Base-by-base conservation (phyloP, 1,139 yeast genomes). In the Pichia sp. region DNA sequence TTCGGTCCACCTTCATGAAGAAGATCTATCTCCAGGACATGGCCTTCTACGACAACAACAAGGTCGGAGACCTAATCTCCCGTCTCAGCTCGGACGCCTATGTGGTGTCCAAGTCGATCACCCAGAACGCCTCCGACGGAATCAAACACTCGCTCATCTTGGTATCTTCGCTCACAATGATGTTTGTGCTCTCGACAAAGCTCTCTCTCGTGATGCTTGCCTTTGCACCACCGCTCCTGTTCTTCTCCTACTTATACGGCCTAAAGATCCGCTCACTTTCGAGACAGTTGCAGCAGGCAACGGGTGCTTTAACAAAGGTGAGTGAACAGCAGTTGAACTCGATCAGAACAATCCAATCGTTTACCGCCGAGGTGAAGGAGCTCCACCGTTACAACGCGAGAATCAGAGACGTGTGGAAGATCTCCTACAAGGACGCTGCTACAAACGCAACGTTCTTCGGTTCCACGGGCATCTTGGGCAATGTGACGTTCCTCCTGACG, bases 41-140 rank as follows among this genome's bases (percentile, higher is more conserved):
- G 52, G 93, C 87, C 66, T 93, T 93, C 66, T 93, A 87, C 65
- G 98, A 93, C 65, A 83, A 87, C 19, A 91, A 95, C 56, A 85
- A 93, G 64, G 95, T 91, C 1, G 99, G 98, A 42, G 99, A 93
- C 66, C 74, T 93, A 64, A 89, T 93, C 47, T 88, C 96, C 5
- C 74, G 98, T 56, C 72, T 93, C 40, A 83, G 96, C 23, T 83
- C 88, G 43, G 99, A 93, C 66, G 91, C 97, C 1, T 91, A 87
- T 64, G 85, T 93, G 44, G 96, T 93, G 16, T 82, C 96, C 8
- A 79, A 87, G 59, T 83, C 96, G 1, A 79, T 93, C 59, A 89
- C 97, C 43, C 95, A 88, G 55, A 90, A 90, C 66, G 79, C 93
- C 41, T 86, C 96, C 45, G 98, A 93, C 67, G 99, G 98, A 25